Percentiles rank a stretch among this genome's conserved stretches.
Evolutionary conservation across 1,284 basidiomycete genomes (phyloP).

Genomic region (Bjerkandera adusta): DNA sequence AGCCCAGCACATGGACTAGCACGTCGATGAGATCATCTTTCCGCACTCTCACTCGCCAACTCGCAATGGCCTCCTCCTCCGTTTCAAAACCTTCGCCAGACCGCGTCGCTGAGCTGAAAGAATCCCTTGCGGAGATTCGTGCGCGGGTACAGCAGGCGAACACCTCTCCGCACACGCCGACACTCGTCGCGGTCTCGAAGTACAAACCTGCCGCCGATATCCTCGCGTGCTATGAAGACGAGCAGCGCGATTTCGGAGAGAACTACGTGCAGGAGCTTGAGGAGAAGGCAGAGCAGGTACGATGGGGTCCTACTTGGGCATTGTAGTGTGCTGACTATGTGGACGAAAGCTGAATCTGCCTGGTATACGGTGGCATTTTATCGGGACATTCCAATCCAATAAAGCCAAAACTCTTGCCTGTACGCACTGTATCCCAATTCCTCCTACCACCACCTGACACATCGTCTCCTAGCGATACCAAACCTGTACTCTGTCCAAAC

Average conservation of each 20-base stretch:
- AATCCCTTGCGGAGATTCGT: constrained; percentile 49
- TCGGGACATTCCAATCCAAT: constrained; percentile 93
- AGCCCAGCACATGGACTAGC: too few relatives aligned
- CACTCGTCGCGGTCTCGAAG: constrained; percentile 91
- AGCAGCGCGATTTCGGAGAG: constrained; percentile 93
- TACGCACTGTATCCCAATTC: constrained; percentile 36
- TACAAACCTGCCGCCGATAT: constrained; percentile 90
- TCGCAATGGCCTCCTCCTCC: too few relatives aligned
- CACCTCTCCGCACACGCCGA: constrained; percentile 24
- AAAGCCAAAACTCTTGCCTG: constrained; percentile 91
- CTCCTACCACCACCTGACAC: constrained; percentile 9
- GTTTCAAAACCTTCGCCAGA: constrained; percentile 16
- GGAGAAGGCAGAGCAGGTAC: constrained; percentile 80
- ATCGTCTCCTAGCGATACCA: constrained; percentile 63
- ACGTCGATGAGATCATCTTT: too few relatives aligned
- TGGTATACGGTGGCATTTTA: constrained; percentile 96
- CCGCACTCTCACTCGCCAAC: too few relatives aligned
- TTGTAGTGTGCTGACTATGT: constrained; percentile 6
- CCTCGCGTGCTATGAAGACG: constrained; percentile 74
- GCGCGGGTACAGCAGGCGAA: constrained; percentile 40
- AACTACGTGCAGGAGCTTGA: constrained; percentile 96
- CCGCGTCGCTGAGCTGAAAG: constrained; percentile 46
- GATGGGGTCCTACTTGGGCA: constrained; percentile 27
- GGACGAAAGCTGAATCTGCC: constrained; percentile 57
- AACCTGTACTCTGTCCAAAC: constrained; percentile 92